These are phyloP conservation scores for Melaleuca quinquenervia DNA, from an alignment of 345 rosid genomes.

Conservation along the genomic window DNA sequence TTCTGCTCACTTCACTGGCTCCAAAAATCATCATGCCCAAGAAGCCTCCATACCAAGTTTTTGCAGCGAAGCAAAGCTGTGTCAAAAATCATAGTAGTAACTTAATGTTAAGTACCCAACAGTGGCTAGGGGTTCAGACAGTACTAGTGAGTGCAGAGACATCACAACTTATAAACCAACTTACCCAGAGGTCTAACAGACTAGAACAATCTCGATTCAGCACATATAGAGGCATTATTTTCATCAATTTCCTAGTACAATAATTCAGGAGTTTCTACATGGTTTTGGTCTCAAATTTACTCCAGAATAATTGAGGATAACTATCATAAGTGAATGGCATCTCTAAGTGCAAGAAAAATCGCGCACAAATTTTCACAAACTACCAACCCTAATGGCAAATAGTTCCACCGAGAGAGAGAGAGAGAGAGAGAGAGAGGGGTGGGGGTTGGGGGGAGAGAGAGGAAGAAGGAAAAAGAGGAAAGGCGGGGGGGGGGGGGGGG, in stretches of 20 bases:
- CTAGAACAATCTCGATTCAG: neutral
- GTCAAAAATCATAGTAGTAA: neutral
- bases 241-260: neutral
- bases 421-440: neutral
- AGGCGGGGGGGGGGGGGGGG: too few species aligned
- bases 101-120: neutral
- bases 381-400: neutral
- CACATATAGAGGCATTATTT: neutral
- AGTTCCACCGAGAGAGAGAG: neutral
- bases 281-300: neutral
- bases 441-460: neutral
- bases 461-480: neutral
- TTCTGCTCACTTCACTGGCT: conserved; percentile 98
- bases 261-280: neutral
- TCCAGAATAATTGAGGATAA: neutral
- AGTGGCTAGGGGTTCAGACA: neutral
- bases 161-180: neutral
- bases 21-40: conserved; percentile 94
- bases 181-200: neutral
- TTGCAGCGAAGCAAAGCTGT: conserved; percentile 95
- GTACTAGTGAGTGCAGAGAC: neutral
- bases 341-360: neutral
- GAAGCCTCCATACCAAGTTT: conserved; percentile 96
- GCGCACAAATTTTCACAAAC: neutral
- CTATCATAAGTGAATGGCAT: neutral